Evolutionary conservation across 345 rosid species (phyloP).

Genomic region (Eucalyptus camaldulensis): DNA sequence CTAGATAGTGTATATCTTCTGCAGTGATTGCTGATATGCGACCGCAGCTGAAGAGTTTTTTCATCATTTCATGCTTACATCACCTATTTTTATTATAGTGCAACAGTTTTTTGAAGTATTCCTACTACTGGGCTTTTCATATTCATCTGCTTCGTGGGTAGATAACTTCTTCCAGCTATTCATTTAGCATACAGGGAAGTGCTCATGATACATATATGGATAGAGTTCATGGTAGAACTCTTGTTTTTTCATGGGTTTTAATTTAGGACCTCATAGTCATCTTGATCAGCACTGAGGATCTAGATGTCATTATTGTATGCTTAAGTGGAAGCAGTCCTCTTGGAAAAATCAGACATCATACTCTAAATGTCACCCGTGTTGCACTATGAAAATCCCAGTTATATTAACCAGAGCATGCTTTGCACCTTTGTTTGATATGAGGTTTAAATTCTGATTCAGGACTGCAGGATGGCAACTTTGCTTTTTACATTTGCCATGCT

Average conservation of each 20-base stretch:
- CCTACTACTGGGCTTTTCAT: not conserved
- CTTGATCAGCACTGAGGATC: not conserved
- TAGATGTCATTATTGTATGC: not conserved
- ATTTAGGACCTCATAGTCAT: not conserved
- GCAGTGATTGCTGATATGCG: not conserved
- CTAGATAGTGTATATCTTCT: not conserved
- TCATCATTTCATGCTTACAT: not conserved
- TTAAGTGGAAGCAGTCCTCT: not conserved
- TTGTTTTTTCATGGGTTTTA: not conserved
- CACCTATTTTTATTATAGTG: not conserved
- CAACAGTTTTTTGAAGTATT: not conserved
- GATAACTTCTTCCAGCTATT: not conserved
- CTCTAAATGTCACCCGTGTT: not conserved
- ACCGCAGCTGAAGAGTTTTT: not conserved
- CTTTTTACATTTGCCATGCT: not conserved
- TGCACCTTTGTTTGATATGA: not conserved
- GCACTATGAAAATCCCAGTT: not conserved
- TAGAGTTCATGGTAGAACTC: not conserved
- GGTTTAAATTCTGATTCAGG: not conserved
- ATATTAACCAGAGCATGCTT: not conserved
- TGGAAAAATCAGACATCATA: not conserved
- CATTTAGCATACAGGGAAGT: not conserved
- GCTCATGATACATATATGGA: not conserved
- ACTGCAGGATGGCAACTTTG: not conserved
- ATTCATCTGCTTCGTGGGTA: not conserved